Conservation (phyloP, 2,329 filamentous ascomycete species). For the Samsoniella hepiali region DNA sequence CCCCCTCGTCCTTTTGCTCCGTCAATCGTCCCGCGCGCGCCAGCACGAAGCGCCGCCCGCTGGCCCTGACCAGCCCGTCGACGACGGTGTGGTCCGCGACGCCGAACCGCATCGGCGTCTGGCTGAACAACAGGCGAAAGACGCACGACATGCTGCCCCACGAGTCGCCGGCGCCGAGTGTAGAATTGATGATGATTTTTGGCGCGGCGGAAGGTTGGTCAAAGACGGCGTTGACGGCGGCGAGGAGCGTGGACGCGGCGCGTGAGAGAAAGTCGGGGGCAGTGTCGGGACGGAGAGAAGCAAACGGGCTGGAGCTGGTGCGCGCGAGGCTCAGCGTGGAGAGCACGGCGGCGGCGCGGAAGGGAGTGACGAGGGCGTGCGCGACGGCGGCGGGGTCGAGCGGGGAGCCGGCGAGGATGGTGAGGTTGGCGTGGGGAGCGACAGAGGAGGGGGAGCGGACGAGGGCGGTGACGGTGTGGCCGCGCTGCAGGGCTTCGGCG, state of each 20-base stretch:
- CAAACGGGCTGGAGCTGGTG: conserved; percentile 45
- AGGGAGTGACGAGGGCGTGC: conserved; percentile 31
- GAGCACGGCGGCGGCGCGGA: conserved; percentile 38
- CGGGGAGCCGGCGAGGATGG: conserved; percentile 37
- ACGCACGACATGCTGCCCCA: conserved; percentile 39
- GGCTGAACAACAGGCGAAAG: conserved; percentile 42
- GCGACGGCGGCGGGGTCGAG: conserved; percentile 36
- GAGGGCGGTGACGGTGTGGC: conserved; percentile 45
- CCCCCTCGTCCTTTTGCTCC: conserved; percentile 28
- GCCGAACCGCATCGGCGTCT: conserved; percentile 43
- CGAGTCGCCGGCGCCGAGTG: conserved; percentile 47
- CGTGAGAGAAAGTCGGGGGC: conserved; percentile 47
- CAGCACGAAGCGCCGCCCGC: conserved; percentile 35
- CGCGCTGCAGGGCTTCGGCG: conserved; percentile 35
- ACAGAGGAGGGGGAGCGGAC: conserved; percentile 39
- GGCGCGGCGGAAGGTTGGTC: neutral
- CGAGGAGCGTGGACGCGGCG: conserved; percentile 35
- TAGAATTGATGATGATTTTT: conserved; percentile 49
- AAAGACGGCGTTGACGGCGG: conserved; percentile 35
- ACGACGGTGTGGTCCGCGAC: conserved; percentile 47
- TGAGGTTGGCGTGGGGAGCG: conserved; percentile 32
- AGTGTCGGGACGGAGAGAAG: conserved; percentile 35
- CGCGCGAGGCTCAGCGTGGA: conserved; percentile 48
- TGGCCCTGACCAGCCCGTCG: conserved; percentile 38
- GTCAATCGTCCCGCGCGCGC: conserved; percentile 43